phyloP scores from a whole-genome alignment of 2,329 filamentous ascomycete genomes.

The Aspergillus sp. region DNA sequence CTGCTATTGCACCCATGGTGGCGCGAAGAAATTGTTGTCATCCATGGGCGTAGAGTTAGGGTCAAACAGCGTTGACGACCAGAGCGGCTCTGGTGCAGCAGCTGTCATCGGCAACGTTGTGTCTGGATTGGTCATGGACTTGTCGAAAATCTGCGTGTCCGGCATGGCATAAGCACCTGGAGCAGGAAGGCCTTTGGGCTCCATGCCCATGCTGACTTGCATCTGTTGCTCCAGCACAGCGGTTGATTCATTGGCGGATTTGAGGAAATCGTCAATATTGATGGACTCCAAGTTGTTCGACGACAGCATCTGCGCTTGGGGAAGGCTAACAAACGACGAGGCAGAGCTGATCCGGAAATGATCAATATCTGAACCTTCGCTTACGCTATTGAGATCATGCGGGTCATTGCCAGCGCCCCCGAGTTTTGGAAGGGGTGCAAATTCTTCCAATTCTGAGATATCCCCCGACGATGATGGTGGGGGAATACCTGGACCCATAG shows the following conservation, averaged over 20 bases:
- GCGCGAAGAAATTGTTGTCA: conserved; percentile 30
- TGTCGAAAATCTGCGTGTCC: conserved; percentile 21
- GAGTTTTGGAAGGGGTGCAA: conserved; percentile 33
- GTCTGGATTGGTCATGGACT: conserved; percentile 22
- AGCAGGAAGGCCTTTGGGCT: conserved; percentile 31
- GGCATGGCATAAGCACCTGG: conserved; percentile 32
- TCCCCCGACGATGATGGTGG: conserved; percentile 51
- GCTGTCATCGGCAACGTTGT: conserved; percentile 24
- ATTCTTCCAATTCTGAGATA: conserved; percentile 50
- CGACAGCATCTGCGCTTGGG: conserved; percentile 42
- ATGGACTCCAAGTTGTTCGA: conserved; percentile 42
- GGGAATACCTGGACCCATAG: conserved; percentile 38
- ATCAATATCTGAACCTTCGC: conserved; percentile 43
- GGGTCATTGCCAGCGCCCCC: conserved; percentile 30
- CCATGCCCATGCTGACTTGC: conserved; percentile 38
- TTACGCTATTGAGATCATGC: conserved; percentile 42
- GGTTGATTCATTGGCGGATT: conserved; percentile 42
- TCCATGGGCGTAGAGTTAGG: conserved; percentile 30
- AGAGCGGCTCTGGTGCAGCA: conserved; percentile 32
- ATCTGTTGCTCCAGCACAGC: conserved; percentile 42
- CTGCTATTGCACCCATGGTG: conserved; percentile 31
- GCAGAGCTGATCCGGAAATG: conserved; percentile 44
- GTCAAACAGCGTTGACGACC: conserved; percentile 35
- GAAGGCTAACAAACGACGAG: conserved; percentile 43
- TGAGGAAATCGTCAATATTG: conserved; percentile 46